Evolutionary conservation across 768 basidiomycete genomes (phyloP).

Genomic region (Royoungia palumana): DNA sequence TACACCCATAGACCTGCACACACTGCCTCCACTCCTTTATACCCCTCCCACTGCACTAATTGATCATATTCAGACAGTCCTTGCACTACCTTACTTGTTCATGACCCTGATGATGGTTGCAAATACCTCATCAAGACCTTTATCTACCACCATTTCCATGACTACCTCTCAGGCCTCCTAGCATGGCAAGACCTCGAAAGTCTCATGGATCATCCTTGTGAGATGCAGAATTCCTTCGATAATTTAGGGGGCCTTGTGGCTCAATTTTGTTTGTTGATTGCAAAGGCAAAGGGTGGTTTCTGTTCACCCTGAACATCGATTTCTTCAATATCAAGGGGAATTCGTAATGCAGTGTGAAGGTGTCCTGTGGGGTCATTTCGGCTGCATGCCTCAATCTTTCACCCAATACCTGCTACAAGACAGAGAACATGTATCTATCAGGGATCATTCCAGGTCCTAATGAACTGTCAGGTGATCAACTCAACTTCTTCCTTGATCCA

Average conservation of each 20-base stretch:
- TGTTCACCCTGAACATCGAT: constrained; percentile 31
- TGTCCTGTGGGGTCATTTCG: constrained; percentile 33
- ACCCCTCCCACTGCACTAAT: constrained; percentile 8
- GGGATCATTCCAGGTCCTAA: constrained; percentile 30
- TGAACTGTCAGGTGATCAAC: constrained; percentile 24
- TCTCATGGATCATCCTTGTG: constrained; percentile 11
- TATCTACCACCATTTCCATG: constrained; percentile 3
- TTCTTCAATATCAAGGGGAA: constrained; percentile 35
- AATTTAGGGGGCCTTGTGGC: constrained; percentile 9
- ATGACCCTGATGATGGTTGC: neutral
- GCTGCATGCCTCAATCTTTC: constrained; percentile 35
- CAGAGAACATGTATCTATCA: constrained; percentile 33
- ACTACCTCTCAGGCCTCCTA: neutral
- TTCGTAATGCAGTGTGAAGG: constrained; percentile 18
- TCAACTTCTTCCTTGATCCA: constrained; percentile 32
- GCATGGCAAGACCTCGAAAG: constrained; percentile 1
- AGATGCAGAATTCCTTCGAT: neutral
- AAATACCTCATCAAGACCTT: neutral
- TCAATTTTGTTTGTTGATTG: constrained; percentile 19
- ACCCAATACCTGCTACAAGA: constrained; percentile 26
- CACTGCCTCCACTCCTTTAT: neutral
- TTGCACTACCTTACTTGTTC: neutral
- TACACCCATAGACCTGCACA: neutral
- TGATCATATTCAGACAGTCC: neutral
- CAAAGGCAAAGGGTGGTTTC: constrained; percentile 7